Evolutionary conservation across 768 basidiomycete genomes (phyloP).

Genomic region (Mycena haematopus): DNA sequence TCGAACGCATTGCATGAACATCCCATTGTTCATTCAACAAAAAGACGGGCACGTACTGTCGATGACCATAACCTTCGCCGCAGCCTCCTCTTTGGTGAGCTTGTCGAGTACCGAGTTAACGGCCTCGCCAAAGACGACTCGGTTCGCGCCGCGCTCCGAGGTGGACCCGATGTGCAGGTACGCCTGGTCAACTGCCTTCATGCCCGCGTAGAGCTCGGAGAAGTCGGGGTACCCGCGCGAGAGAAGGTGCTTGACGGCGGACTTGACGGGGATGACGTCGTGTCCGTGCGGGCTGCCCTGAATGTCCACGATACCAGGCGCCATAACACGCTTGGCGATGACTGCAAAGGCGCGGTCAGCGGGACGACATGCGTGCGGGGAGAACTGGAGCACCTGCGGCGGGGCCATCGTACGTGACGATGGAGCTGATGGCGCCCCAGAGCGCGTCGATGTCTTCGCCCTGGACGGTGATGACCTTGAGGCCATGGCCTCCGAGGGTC

Average conservation of each 20-base stretch:
- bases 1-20: conserved; percentile 19
- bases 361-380: not conserved
- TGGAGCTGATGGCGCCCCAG: conserved; percentile 67
- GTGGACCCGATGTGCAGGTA: conserved; percentile 75
- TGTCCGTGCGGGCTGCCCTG: conserved; percentile 84
- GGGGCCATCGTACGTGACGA: conserved; percentile 72
- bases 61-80: conserved; percentile 84
- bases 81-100: conserved; percentile 76
- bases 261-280: conserved; percentile 84
- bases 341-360: conserved; percentile 47
- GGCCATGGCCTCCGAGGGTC: conserved; percentile 82
- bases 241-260: conserved; percentile 77
- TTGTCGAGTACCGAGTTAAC: conserved; percentile 80
- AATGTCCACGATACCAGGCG: conserved; percentile 72
- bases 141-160: conserved; percentile 79
- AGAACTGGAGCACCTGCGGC: conserved; percentile 62
- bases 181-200: conserved; percentile 61
- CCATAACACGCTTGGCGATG: conserved; percentile 72
- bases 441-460: conserved; percentile 84
- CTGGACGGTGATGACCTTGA: conserved; percentile 74
- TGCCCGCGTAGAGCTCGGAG: conserved; percentile 61
- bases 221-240: conserved; percentile 64
- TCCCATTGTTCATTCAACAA: conserved; percentile 1
- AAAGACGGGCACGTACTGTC: conserved; percentile 58
- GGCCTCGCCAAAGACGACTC: conserved; percentile 86